These are phyloP conservation scores for Penicillium ucsense DNA, from an alignment of 495 filamentous ascomycete species.

Conservation along the genomic window DNA sequence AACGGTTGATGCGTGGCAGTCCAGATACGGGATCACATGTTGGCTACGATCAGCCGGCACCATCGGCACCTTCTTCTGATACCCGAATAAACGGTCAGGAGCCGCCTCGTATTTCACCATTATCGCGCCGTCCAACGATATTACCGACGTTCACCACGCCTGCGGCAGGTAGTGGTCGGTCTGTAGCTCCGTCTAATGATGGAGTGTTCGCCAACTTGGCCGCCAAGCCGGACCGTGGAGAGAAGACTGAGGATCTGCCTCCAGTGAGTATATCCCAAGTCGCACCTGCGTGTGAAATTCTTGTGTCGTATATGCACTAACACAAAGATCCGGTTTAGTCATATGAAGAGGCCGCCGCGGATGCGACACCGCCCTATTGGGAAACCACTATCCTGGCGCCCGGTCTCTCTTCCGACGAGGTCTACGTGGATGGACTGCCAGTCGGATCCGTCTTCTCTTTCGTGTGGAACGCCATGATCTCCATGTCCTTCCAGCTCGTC, in stretches of 20 bases:
- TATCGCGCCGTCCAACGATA: constrained; percentile 43
- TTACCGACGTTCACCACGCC: constrained; percentile 38
- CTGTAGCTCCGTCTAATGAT: constrained; percentile 59
- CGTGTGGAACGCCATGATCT: constrained; percentile 97
- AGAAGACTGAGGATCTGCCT: constrained; percentile 75
- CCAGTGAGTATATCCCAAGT: constrained; percentile 54
- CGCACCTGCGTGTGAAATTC: no score
- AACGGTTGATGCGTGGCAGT: constrained; percentile 71
- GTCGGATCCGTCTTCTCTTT: constrained; percentile 95
- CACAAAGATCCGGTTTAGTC: constrained; percentile 43
- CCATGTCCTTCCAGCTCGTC: constrained; percentile 93
- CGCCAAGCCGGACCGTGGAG: constrained; percentile 81
- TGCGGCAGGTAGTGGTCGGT: constrained; percentile 28
- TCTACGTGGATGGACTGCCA: constrained; percentile 91
- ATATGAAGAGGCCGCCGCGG: constrained; percentile 96
- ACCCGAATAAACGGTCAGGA: constrained; percentile 15
- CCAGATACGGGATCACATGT: constrained; percentile 30
- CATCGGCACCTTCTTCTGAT: constrained; percentile 27
- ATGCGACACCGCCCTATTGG: constrained; percentile 96
- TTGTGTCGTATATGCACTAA: no score
- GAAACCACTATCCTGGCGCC: constrained; percentile 96
- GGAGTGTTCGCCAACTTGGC: constrained; percentile 93
- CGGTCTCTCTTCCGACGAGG: constrained; percentile 76
- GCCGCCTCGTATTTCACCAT: constrained; percentile 13
- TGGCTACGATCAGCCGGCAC: constrained; percentile 15